These are phyloP conservation scores for Salmacisia buchloeana DNA, from an alignment of 1,284 basidiomycete genomes.

Conservation along the genomic window DNA sequence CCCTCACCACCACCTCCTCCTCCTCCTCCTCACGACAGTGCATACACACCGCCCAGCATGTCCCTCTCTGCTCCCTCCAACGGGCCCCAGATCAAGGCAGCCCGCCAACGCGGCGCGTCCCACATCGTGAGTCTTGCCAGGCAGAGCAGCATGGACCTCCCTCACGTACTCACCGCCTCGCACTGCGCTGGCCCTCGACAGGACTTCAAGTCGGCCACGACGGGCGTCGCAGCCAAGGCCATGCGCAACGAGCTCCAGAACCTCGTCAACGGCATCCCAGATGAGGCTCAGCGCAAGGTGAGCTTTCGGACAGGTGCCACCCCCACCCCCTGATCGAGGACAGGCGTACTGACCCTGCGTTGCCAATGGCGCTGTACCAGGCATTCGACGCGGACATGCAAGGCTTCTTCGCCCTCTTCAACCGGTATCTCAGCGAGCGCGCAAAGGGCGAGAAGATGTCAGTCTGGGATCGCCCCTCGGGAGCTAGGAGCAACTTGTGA, in stretches of 20 bases:
- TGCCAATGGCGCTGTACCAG: conserved; percentile 53
- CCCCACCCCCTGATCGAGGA: neutral
- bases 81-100: conserved; percentile 41
- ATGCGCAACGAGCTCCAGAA: conserved; percentile 98
- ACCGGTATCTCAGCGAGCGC: conserved; percentile 89
- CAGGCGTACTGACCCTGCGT: neutral
- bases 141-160: no score
- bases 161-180: conserved; percentile 12
- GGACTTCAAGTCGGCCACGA: conserved; percentile 96
- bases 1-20: neutral
- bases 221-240: conserved; percentile 90
- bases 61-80: conserved; percentile 41
- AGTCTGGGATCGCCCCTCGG: conserved; percentile 40
- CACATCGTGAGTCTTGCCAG: conserved; percentile 49
- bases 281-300: conserved; percentile 65
- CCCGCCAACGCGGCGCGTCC: conserved; percentile 45
- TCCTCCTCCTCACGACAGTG: neutral
- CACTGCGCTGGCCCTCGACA: conserved; percentile 23
- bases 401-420: conserved; percentile 97
- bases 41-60: neutral
- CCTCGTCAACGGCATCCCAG: conserved; percentile 65
- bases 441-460: conserved; percentile 92
- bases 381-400: conserved; percentile 98
- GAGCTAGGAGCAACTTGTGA: no score
- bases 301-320: conserved; percentile 22